These are phyloP conservation scores for Quercus alba DNA, from an alignment of 306 rosid genomes.

Conservation along the genomic window DNA sequence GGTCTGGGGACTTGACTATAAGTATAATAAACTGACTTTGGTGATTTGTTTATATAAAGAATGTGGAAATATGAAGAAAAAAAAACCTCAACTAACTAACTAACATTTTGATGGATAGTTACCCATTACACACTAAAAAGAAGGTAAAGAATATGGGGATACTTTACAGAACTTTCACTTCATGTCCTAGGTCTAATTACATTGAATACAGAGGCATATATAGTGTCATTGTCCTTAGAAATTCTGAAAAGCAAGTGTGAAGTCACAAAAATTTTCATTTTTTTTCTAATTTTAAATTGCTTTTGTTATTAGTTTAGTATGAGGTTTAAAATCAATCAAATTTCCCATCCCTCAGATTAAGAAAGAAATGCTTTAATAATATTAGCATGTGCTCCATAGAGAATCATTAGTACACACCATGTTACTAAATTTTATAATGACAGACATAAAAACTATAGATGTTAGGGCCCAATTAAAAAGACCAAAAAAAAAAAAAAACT, in stretches of 20 bases:
- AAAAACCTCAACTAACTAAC: background rate
- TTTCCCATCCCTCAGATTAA: constrained; percentile 37
- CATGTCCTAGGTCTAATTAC: constrained; percentile 38
- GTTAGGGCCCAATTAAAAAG: constrained; percentile 14
- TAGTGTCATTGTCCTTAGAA: constrained; percentile 38
- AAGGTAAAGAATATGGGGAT: constrained; percentile 30
- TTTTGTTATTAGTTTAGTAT: background rate
- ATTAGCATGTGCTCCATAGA: background rate
- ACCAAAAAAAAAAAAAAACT: background rate
- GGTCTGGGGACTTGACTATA: too few relatives aligned
- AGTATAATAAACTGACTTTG: too few relatives aligned
- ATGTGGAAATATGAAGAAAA: background rate
- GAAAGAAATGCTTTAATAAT: background rate
- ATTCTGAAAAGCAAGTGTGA: background rate
- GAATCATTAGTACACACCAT: background rate
- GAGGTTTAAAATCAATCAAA: constrained; percentile 10
- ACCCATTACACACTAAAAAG: constrained; percentile 27
- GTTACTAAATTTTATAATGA: constrained; percentile 19
- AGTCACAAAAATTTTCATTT: background rate
- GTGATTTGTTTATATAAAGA: too few relatives aligned
- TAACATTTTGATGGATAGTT: constrained; percentile 30
- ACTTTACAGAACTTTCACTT: constrained; percentile 24
- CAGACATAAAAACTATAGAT: constrained; percentile 34
- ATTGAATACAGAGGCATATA: constrained; percentile 39
- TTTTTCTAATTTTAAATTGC: background rate